Evolutionary conservation across 2,329 filamentous ascomycete species (phyloP).

Genomic region (Spiromastix sp.): DNA sequence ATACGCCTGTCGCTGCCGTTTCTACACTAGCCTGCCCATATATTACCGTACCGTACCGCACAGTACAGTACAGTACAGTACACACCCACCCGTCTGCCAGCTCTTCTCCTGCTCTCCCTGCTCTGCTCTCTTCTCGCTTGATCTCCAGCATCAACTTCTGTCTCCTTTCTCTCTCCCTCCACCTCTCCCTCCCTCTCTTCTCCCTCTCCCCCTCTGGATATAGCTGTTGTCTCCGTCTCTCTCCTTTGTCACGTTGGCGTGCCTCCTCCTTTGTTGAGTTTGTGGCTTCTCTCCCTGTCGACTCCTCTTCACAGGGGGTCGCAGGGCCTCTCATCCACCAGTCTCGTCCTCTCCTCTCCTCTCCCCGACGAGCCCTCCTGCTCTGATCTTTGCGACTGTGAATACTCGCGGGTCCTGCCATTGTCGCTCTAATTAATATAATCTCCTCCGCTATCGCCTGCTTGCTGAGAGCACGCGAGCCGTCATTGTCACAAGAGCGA

Average conservation of each 20-base stretch:
- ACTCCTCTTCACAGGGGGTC: not conserved
- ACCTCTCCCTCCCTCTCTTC: constrained; percentile 7
- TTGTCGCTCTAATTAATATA: too few relatives aligned
- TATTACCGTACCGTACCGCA: not conserved
- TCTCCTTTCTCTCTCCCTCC: constrained; percentile 6
- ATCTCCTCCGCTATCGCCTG: too few relatives aligned
- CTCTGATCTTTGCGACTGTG: too few relatives aligned
- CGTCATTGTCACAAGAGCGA: too few relatives aligned
- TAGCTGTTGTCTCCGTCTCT: constrained; percentile 7
- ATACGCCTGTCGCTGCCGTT: too few relatives aligned
- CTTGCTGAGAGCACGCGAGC: too few relatives aligned
- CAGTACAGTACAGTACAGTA: too few relatives aligned
- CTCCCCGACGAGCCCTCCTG: too few relatives aligned
- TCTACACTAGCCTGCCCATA: too few relatives aligned
- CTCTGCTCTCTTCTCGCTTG: constrained; percentile 8
- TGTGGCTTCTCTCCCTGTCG: not conserved
- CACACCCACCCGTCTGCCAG: too few relatives aligned
- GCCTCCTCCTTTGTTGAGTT: constrained; percentile 13
- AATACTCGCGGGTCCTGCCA: too few relatives aligned
- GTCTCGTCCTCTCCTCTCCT: constrained; percentile 12
- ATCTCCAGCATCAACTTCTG: constrained; percentile 9
- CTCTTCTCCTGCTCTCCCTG: too few relatives aligned
- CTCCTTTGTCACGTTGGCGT: constrained; percentile 8
- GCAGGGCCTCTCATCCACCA: constrained; percentile 3
- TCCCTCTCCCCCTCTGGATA: constrained; percentile 6